These are phyloP conservation scores for Lolium perenne DNA, from an alignment of 176 grass and related monocot genomes.

Conservation along the genomic window DNA sequence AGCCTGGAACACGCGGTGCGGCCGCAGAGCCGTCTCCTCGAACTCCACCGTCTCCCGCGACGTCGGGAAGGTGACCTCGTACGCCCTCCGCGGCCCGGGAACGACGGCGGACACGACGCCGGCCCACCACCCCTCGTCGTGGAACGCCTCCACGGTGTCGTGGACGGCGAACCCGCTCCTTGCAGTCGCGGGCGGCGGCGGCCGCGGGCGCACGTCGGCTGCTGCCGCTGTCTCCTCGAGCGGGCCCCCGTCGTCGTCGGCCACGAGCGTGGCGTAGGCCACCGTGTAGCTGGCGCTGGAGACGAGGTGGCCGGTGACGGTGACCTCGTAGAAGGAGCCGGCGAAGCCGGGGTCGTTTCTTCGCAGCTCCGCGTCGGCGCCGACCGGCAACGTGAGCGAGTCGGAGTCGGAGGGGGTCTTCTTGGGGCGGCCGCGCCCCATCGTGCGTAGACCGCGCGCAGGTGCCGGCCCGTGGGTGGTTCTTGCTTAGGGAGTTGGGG, in stretches of 20 bases:
- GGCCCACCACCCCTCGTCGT: slow-evolving; percentile 7
- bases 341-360: not conserved
- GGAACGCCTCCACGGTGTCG: slow-evolving; percentile 3
- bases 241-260: not conserved
- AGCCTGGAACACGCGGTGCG: slow-evolving; percentile 38
- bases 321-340: not conserved
- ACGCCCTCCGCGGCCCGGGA: not conserved
- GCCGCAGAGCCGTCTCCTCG: slow-evolving; percentile 44
- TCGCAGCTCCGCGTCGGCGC: not conserved
- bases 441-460: not conserved
- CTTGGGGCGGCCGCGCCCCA: not conserved
- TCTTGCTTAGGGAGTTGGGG: not conserved
- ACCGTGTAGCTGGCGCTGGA: slow-evolving; percentile 26
- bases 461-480: too few relatives aligned
- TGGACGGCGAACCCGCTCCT: not conserved
- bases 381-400: not conserved
- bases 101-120: slow-evolving; percentile 13
- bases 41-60: slow-evolving; percentile 62
- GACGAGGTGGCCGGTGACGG: not conserved
- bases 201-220: not conserved
- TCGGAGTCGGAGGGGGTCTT: not conserved
- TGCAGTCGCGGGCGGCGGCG: not conserved
- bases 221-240: not conserved
- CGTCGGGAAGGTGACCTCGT: slow-evolving; percentile 64
- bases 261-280: slow-evolving; percentile 2